Percentiles rank a stretch among this genome's conserved stretches.
These are phyloP conservation scores for Erodium texanum DNA, from an alignment of 441 rosid species.

Conservation along the genomic window DNA sequence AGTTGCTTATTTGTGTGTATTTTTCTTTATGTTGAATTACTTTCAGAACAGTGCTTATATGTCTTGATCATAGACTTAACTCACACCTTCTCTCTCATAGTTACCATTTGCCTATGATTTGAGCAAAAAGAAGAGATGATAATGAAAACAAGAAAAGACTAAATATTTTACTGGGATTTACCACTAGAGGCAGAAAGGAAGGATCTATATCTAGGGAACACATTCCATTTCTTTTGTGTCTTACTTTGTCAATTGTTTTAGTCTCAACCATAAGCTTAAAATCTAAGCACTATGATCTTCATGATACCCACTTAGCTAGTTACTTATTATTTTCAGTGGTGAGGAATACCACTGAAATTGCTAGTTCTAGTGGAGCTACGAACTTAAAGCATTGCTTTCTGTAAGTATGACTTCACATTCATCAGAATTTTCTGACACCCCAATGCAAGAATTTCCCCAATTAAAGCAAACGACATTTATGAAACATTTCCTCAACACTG, in stretches of 20 bases:
- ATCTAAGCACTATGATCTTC: background rate
- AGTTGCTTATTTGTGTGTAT: too few relatives aligned
- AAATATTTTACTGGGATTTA: too few relatives aligned
- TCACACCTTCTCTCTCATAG: too few relatives aligned
- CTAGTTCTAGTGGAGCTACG: background rate
- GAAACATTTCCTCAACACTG: background rate
- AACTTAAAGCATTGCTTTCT: background rate
- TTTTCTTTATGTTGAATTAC: too few relatives aligned
- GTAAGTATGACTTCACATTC: background rate
- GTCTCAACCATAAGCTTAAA: background rate
- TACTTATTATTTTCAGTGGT: background rate
- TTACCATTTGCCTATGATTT: too few relatives aligned
- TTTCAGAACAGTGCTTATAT: too few relatives aligned
- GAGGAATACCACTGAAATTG: background rate
- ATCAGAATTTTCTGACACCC: background rate
- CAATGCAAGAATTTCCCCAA: background rate
- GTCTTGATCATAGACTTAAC: too few relatives aligned
- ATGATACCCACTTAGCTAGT: background rate
- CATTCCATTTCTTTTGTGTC: too few relatives aligned
- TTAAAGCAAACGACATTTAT: background rate
- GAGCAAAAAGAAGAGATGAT: too few relatives aligned
- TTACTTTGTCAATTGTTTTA: background rate
- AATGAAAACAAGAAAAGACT: too few relatives aligned
- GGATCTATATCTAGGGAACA: too few relatives aligned
- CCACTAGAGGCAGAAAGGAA: too few relatives aligned